These are phyloP conservation scores for Rheum nobile DNA, from an alignment of 148 eudicot species.

Conservation along the genomic window DNA sequence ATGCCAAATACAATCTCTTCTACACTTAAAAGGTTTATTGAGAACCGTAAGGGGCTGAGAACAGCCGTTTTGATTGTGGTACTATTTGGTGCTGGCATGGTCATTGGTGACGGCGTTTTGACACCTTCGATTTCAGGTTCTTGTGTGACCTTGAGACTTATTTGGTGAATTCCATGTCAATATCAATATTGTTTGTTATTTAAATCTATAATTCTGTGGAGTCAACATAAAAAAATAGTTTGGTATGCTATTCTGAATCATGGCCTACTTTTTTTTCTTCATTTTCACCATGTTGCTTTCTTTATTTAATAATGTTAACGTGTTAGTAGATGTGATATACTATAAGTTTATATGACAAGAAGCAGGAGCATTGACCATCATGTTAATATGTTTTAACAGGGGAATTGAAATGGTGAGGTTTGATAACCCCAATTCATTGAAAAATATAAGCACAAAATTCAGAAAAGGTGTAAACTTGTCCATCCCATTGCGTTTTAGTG, in stretches of 20 bases:
- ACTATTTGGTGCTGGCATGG: conserved; percentile 84
- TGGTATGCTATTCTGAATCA: not conserved
- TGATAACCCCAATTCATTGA: not conserved
- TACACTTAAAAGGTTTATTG: conserved; percentile 67
- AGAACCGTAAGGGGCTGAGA: conserved; percentile 57
- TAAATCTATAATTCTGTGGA: not conserved
- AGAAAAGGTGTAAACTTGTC: not conserved
- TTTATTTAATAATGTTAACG: not conserved
- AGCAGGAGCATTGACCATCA: not conserved
- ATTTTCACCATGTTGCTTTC: not conserved
- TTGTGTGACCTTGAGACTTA: not conserved
- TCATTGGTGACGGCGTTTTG: conserved; percentile 90
- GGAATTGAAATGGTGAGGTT: not conserved
- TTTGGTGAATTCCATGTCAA: not conserved
- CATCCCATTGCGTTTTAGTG: not conserved
- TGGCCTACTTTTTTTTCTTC: not conserved
- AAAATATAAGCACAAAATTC: not conserved
- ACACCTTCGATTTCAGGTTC: conserved; percentile 97
- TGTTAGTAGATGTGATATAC: not conserved
- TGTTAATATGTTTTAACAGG: not conserved
- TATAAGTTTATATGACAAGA: not conserved
- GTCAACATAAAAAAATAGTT: not conserved
- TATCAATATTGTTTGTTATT: not conserved
- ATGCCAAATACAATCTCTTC: conserved; percentile 22
- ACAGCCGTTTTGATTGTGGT: conserved; percentile 63